phyloP scores from a whole-genome alignment of 208 protist genomes.

The Crithidia mellificae region DNA sequence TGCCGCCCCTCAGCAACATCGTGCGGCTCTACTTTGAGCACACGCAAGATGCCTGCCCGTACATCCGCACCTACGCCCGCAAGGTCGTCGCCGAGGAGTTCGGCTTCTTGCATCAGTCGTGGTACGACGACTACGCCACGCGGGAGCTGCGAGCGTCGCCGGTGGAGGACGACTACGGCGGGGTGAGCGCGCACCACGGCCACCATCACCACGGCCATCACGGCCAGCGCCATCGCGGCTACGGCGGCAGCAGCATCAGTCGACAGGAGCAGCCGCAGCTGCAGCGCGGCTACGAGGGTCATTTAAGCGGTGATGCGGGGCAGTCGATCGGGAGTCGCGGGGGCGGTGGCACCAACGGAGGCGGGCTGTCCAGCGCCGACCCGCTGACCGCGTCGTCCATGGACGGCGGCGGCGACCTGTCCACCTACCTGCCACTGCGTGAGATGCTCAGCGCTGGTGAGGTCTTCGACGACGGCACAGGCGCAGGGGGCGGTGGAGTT shows the following conservation, averaged over 20 bases:
- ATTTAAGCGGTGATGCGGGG: neutral
- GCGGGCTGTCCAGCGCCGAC: neutral
- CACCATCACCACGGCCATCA: neutral
- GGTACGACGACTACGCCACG: constrained; percentile 39
- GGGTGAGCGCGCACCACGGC: constrained; percentile 7
- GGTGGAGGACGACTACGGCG: constrained; percentile 25
- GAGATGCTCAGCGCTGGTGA: constrained; percentile 19
- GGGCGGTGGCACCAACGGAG: neutral
- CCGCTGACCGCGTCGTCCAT: constrained; percentile 15
- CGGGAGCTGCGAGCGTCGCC: constrained; percentile 9
- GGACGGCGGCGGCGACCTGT: constrained; percentile 14
- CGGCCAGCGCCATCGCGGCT: neutral
- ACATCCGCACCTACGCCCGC: constrained; percentile 55
- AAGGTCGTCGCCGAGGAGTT: constrained; percentile 69
- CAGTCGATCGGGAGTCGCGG: too few species aligned
- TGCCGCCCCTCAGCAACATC: constrained; percentile 59
- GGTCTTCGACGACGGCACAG: constrained; percentile 8
- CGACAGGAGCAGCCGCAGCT: neutral
- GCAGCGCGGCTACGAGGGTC: neutral
- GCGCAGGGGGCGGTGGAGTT: too few species aligned
- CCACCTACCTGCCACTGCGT: constrained; percentile 19
- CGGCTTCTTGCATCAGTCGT: constrained; percentile 50
- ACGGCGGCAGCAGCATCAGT: too few species aligned
- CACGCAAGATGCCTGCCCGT: constrained; percentile 68
- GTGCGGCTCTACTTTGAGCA: constrained; percentile 54